Base-by-base conservation (phyloP, 148 eudicot species). In the Cornus kousa region DNA sequence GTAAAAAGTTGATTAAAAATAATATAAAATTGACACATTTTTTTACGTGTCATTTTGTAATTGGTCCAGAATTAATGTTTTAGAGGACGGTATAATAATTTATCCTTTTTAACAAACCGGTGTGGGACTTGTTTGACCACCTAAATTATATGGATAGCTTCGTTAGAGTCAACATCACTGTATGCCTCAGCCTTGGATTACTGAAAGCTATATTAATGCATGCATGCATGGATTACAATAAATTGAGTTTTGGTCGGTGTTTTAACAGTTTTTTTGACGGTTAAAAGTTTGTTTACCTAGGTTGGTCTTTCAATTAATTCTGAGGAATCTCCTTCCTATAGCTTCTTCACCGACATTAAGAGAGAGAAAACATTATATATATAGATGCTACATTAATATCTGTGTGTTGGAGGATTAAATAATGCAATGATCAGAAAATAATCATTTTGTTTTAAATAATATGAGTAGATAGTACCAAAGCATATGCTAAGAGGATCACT, bases 401-500 rank as follows among this genome's bases (percentile, higher is more conserved):
- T 53, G 3, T 12, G 59, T 53, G 19, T 53, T 11, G 59, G 59
- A 53, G 19, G 19, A 53, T 53, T 53, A 53, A 53, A 53, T 19
- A 53, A 53, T 53, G 17, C 59, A 53, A 53, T 53, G 59, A 48
- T 28, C 28, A 48, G 12, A 48, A 31, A 35, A 35, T 35, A 35
- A 35, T 35, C 4, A 35, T 3, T 8, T 32, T 13, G 33, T 17
- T 0, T 70, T 0, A 17, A 37, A 24, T 9, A 20, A 32, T 28
- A 28, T 28, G 4, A 17, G 17, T 11, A 35, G 72, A 33, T 33
- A 20, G 16, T 37, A 70, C 20, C 37, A 70, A 9, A 35, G 50
- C 48, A 68, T 68, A 68, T 14, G 43, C 20, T 68, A 33, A 68
- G 72, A 70, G 19, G 72, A 70, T 69, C 72, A 19, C 8, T 20